Base-by-base conservation (phyloP, 495 filamentous ascomycete genomes). In the Schizothecium vesticola region DNA sequence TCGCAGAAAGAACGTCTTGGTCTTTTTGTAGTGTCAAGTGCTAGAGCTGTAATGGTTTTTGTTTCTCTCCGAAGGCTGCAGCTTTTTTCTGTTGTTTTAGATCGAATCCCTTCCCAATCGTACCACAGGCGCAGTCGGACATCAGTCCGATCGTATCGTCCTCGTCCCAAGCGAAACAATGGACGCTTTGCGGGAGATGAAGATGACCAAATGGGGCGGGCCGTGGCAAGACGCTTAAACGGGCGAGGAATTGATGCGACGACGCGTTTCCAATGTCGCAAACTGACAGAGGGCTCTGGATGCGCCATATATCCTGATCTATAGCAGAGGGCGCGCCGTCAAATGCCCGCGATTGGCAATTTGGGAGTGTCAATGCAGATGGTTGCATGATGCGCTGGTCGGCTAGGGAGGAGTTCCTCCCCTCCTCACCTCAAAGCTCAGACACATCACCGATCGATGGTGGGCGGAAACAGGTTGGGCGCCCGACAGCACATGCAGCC, bases 371-470 rank as follows among this genome's bases (percentile, higher is more conserved):
- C 68, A 78, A 65, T 65, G 63, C 63, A 65, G 25, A 51, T n/a
- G 43, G 60, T 13, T 77, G 79, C 79, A 79, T 75, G 79, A 80
- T 79, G 75, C 75, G 73, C 61, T 80, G 79, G 73, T 74, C 59
- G 67, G 68, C 7, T 13, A 26, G 60, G 28, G 24, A 62, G 57
- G 10, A 24, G 19, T 62, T 16, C 6, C 22, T 24, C 36, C 36
- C 36, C 24, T 62, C 62, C 9, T 29, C 23, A 33, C 62, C n/a
- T 22, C 24, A 28, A 25, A 23, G n/a, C 31, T 64, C 33, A 19
- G 29, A 51, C 43, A 36, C 23, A 22, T 24, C 43, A 64, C 23
- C 33, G 61, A 9, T 12, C 9, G 62, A 19, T 56, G 43, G 43
- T 51, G 43, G 43, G 43, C 43, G 43, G 43, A 51, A 51, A 51